Percentiles rank a stretch among this genome's conserved stretches.
These are phyloP conservation scores for Solanum hybrid DNA, from an alignment of 305 asterid genomes.

Conservation along the genomic window DNA sequence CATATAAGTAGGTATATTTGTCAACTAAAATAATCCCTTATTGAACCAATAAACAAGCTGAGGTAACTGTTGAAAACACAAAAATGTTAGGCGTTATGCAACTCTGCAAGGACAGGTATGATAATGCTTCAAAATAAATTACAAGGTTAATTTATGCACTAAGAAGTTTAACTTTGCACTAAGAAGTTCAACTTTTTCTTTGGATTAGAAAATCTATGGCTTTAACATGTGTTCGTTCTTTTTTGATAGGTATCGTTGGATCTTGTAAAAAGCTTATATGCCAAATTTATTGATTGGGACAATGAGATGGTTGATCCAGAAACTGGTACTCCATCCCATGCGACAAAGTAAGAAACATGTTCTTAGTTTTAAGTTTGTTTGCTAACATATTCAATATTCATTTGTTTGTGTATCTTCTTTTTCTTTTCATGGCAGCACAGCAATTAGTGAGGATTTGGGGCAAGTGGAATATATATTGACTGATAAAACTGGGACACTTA, in stretches of 20 bases:
- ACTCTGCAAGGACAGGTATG: background rate
- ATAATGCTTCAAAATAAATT: background rate
- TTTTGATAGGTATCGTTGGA: conserved; percentile 80
- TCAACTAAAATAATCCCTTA: background rate
- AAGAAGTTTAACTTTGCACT: background rate
- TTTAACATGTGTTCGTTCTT: conserved; percentile 4
- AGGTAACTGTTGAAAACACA: background rate
- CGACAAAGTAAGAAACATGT: conserved; percentile 64
- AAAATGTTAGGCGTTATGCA: background rate
- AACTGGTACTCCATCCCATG: conserved; percentile 70
- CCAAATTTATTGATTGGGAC: conserved; percentile 98
- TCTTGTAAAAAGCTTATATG: conserved; percentile 90
- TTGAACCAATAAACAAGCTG: background rate
- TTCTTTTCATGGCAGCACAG: conserved; percentile 75
- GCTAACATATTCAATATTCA: conserved; percentile 3
- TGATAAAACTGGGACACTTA: conserved; percentile 96
- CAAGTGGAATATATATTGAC: conserved; percentile 98
- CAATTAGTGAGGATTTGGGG: conserved; percentile 98
- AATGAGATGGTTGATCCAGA: conserved; percentile 84
- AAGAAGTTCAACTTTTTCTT: background rate
- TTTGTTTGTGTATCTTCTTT: conserved; percentile 18
- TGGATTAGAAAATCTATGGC: background rate
- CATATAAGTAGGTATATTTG: background rate
- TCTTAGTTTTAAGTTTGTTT: conserved; percentile 9
- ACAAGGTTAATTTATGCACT: background rate